Base-by-base conservation (phyloP, 1,284 basidiomycete species). In the Phlebopus sp. region DNA sequence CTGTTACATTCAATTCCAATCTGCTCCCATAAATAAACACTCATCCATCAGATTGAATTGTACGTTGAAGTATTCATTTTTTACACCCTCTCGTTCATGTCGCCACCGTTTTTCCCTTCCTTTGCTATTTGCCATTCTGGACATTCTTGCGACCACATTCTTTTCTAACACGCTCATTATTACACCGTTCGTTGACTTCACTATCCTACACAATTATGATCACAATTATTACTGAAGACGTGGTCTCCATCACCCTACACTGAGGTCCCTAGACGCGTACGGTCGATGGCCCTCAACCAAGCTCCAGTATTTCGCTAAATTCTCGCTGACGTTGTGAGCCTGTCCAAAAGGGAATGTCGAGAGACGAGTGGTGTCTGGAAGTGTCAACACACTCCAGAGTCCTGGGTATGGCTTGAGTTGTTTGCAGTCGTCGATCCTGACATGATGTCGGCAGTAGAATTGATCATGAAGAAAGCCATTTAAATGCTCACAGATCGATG, bases 231-330 rank as follows among this genome's bases (percentile, higher is more conserved):
- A n/a, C n/a, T n/a, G n/a, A n/a, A n/a, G n/a, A n/a, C n/a, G n/a
- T n/a, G n/a, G n/a, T n/a, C n/a, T n/a, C n/a, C n/a, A n/a, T n/a
- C n/a, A n/a, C n/a, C n/a, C n/a, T n/a, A n/a, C n/a, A n/a, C n/a
- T n/a, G n/a, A n/a, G n/a, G n/a, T n/a, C n/a, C n/a, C 18, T 42
- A 18, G n/a, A 14, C 18, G 25, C 18, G 11, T 36, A 43, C 38
- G 39, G 42, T 72, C 69, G n/a, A n/a, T n/a, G n/a, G n/a, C n/a
- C n/a, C n/a, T n/a, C 29, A 77, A 55, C 71, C 74, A 77, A 10
- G 52, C 43, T 2, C 69, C 71, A 11, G 74, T 37, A 25, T 70
- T 64, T 36, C 46, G 43, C 73, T 73, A 77, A 75, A 77, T 10
- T 54, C 51, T 44, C 57, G 59, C 55, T 77, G 76, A 13, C 59